phyloP scores from a whole-genome alignment of 2,329 filamentous ascomycete species.

The Exutisphaerella laricina region DNA sequence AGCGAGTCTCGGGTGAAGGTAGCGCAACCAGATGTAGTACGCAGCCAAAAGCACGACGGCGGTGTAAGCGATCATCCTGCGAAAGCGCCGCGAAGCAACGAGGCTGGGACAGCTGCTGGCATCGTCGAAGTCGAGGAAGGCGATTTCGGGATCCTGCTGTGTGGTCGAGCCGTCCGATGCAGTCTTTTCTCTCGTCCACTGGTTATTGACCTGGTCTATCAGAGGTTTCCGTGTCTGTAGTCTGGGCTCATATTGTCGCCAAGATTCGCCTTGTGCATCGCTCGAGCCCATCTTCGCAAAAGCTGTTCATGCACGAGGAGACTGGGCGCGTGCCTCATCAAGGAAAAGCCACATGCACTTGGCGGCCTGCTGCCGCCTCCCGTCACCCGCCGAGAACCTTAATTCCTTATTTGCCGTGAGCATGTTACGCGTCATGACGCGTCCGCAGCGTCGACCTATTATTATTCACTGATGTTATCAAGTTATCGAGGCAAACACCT shows the following conservation, averaged over 20 bases:
- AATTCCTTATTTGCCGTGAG: no score
- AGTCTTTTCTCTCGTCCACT: conserved; percentile 21
- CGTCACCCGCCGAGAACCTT: no score
- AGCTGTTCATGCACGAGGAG: no score
- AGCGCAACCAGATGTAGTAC: conserved; percentile 35
- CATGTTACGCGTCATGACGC: no score
- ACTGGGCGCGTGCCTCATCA: no score
- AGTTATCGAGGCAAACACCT: no score
- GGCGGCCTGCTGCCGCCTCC: no score
- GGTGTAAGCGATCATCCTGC: conserved; percentile 31
- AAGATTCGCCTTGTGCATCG: conserved; percentile 2
- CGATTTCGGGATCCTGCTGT: conserved; percentile 17
- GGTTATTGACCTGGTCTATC: conserved; percentile 27
- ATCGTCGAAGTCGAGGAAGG: conserved; percentile 32
- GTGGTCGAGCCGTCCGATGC: conserved; percentile 5
- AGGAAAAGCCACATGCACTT: no score
- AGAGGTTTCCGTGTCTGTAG: conserved; percentile 13
- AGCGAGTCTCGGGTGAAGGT: conserved; percentile 35
- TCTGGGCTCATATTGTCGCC: conserved; percentile 5
- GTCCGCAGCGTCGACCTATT: no score
- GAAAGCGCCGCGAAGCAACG: conserved; percentile 21
- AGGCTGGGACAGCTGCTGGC: conserved; percentile 29
- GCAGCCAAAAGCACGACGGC: conserved; percentile 28
- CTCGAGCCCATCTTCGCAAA: conserved; percentile 1
- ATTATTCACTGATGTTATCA: no score